Conservation (phyloP, 139 green algal species). For the Microglena sp. region DNA sequence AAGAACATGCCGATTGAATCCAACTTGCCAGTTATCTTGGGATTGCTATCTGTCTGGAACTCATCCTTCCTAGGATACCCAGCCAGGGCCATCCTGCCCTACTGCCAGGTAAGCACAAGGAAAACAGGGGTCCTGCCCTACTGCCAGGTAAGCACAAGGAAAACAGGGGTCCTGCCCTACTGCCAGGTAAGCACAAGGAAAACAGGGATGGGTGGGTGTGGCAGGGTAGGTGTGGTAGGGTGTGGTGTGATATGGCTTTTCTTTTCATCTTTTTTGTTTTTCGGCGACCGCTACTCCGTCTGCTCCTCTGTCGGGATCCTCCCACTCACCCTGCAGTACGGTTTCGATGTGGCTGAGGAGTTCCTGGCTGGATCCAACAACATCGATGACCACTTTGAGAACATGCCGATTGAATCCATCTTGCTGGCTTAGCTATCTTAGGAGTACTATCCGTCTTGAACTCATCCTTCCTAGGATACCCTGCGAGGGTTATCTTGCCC, state of each 20-base stretch:
- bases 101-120: conserved; percentile 80
- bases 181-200: no score
- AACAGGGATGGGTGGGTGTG: conserved; percentile 72
- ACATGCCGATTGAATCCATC: conserved; percentile 54
- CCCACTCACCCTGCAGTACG: conserved; percentile 92
- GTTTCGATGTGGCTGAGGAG: conserved; percentile 71
- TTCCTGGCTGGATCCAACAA: background rate
- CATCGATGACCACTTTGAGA: background rate
- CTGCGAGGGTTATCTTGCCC: conserved; percentile 88
- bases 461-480: conserved; percentile 86
- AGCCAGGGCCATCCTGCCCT: conserved; percentile 91
- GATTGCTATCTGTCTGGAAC: conserved; percentile 94
- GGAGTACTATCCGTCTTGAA: conserved; percentile 95
- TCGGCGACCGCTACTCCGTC: conserved; percentile 93
- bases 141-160: no score
- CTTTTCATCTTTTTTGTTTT: no score
- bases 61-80: conserved; percentile 87
- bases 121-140: no score
- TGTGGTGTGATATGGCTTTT: no score
- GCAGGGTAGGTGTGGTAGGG: conserved; percentile 36
- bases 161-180: no score
- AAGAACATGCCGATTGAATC: conserved; percentile 56
- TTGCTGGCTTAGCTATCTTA: conserved; percentile 89
- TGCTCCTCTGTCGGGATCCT: conserved; percentile 92
- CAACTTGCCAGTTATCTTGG: conserved; percentile 94